These are phyloP conservation scores for Xylariales sp. DNA, from an alignment of 2,329 filamentous ascomycete genomes.

Conservation along the genomic window DNA sequence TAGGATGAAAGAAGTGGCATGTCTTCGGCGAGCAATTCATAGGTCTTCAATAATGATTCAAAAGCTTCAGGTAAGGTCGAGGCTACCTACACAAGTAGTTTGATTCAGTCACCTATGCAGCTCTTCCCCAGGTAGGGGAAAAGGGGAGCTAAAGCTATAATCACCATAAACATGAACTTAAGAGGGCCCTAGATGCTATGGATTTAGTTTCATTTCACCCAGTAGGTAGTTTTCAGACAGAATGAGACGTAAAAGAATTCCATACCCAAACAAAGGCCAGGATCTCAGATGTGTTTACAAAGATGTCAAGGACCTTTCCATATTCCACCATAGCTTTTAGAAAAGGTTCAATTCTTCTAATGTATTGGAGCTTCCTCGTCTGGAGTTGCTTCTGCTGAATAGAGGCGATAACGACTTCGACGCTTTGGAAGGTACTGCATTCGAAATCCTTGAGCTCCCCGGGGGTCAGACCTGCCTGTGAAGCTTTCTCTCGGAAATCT, in stretches of 20 bases:
- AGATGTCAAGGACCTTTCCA: constrained; percentile 5
- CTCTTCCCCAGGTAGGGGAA: no score
- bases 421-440: no score
- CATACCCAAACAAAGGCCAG: constrained; percentile 7
- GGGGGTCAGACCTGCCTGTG: no score
- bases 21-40: constrained; percentile 1
- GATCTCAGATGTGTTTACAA: constrained; percentile 2
- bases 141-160: no score
- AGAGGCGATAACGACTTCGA: neutral
- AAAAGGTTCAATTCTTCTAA: constrained; percentile 1
- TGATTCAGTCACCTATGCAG: no score
- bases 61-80: constrained; percentile 1
- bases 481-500: no score
- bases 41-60: constrained; percentile 1
- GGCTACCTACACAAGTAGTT: constrained; percentile 7
- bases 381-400: neutral
- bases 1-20: neutral
- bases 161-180: constrained; percentile 2
- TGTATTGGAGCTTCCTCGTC: neutral
- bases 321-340: constrained; percentile 3
- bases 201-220: no score
- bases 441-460: no score
- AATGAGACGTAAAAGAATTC: no score
- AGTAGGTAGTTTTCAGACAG: no score
- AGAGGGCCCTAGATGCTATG: constrained; percentile 2